Evolutionary conservation across 495 filamentous ascomycete genomes (phyloP).

Genomic region (Aspergillus cristatus): DNA sequence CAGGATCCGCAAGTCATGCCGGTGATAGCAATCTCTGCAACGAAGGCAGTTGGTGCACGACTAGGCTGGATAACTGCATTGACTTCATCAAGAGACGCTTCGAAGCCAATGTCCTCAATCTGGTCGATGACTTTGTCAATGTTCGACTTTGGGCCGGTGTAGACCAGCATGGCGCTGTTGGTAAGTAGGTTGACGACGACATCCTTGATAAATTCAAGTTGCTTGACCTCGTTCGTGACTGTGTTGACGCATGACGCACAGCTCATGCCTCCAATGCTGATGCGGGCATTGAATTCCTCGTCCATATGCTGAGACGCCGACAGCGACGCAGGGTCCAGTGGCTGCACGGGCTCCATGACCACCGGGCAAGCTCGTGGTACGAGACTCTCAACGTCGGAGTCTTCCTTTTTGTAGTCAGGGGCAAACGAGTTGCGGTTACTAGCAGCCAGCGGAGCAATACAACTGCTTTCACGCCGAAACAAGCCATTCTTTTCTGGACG

Average conservation of each 20-base stretch:
- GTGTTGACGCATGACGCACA: slow-evolving; percentile 52
- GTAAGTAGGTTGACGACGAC: slow-evolving; percentile 51
- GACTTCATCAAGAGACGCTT: slow-evolving; percentile 40
- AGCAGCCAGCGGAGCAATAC: neutral
- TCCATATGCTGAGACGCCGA: neutral
- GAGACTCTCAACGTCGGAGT: neutral
- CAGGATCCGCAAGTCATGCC: slow-evolving; percentile 85
- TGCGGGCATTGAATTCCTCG: slow-evolving; percentile 29
- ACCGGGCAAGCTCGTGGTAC: neutral
- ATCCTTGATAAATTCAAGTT: slow-evolving; percentile 42
- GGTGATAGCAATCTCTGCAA: slow-evolving; percentile 58
- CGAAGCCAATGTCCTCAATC: slow-evolving; percentile 49
- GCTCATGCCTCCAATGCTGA: slow-evolving; percentile 57
- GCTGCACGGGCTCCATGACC: neutral
- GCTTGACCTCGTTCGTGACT: slow-evolving; percentile 41
- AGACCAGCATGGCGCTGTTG: slow-evolving; percentile 44
- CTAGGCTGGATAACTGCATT: slow-evolving; percentile 11
- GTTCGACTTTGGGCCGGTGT: slow-evolving; percentile 31
- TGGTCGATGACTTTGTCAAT: slow-evolving; percentile 33
- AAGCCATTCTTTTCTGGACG: neutral
- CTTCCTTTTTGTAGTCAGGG: neutral
- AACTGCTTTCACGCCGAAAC: neutral
- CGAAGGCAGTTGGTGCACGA: slow-evolving; percentile 14
- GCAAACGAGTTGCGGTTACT: neutral
- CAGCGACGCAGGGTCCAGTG: neutral